These are phyloP conservation scores for Hylodesmum podocarpum DNA, from an alignment of 306 rosid species.

Conservation along the genomic window DNA sequence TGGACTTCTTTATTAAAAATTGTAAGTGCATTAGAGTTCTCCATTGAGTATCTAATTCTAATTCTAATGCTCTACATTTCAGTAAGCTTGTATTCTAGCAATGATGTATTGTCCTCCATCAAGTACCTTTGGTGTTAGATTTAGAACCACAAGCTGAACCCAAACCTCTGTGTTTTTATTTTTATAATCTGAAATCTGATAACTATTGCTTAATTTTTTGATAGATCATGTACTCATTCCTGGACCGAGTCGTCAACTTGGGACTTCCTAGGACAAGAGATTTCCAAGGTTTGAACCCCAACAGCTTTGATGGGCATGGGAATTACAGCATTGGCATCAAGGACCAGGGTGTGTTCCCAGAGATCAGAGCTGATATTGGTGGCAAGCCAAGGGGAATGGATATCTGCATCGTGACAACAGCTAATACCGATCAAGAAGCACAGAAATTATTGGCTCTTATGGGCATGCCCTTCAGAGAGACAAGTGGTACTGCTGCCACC, in stretches of 20 bases:
- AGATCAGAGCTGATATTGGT: conserved; percentile 59
- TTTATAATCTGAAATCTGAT: neutral
- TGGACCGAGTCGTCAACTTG: conserved; percentile 85
- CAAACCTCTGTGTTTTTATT: neutral
- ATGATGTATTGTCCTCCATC: neutral
- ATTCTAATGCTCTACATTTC: neutral
- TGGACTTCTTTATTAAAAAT: neutral
- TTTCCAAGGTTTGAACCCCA: conserved; percentile 83
- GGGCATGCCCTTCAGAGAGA: conserved; percentile 98
- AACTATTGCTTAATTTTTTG: conserved; percentile 23
- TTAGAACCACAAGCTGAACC: neutral
- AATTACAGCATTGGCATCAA: conserved; percentile 65
- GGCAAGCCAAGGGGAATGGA: conserved; percentile 98
- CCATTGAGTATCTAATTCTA: conserved; percentile 1
- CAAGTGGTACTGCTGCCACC: conserved; percentile 39
- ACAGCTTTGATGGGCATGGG: conserved; percentile 90
- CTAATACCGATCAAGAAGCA: conserved; percentile 80
- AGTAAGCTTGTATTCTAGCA: neutral
- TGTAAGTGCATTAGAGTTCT: conserved; percentile 12
- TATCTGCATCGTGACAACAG: conserved; percentile 73
- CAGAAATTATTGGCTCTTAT: conserved; percentile 68
- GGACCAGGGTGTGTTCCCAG: conserved; percentile 91
- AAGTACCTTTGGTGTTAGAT: neutral
- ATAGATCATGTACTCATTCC: conserved; percentile 81
- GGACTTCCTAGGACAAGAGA: conserved; percentile 92